Evolutionary conservation across 208 protist genomes (phyloP).

Genomic region (Acanthamoeba royreba): DNA sequence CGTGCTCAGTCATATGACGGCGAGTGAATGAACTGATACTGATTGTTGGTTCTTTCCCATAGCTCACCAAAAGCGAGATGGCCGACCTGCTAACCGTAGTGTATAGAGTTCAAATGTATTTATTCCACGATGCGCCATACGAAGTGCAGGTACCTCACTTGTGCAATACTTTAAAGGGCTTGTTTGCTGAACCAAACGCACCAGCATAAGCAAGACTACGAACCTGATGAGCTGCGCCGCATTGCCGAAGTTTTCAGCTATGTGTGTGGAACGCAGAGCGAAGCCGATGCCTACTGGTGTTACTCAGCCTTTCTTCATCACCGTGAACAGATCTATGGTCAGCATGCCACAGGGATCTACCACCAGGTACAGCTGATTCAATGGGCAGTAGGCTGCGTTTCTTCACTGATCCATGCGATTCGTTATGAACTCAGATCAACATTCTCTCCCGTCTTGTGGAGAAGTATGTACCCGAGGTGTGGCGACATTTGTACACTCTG

Average conservation of each 20-base stretch:
- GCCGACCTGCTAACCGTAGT: background rate
- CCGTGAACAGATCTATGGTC: conserved; percentile 3
- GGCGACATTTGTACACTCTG: background rate
- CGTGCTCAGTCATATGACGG: too few species aligned
- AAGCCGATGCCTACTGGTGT: conserved; percentile 5
- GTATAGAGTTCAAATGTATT: background rate
- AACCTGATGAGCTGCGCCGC: background rate
- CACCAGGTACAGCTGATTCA: conserved; percentile 13
- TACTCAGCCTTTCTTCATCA: background rate
- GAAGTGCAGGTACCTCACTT: background rate
- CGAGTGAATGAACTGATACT: too few species aligned
- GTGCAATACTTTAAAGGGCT: background rate
- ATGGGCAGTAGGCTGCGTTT: too few species aligned
- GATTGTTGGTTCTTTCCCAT: too few species aligned
- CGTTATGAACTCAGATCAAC: background rate
- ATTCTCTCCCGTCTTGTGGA: background rate
- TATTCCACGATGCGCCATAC: background rate
- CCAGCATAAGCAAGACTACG: background rate
- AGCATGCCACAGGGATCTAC: conserved; percentile 30
- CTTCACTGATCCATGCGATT: background rate
- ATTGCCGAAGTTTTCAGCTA: background rate
- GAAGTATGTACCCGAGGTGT: background rate
- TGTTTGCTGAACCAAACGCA: too few species aligned
- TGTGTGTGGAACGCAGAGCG: background rate
- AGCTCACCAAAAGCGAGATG: background rate